Evolutionary conservation across 1,284 basidiomycete genomes (phyloP), one percentile per base, ranked within the genome.

Genomic region (Boletus mariae): DNA sequence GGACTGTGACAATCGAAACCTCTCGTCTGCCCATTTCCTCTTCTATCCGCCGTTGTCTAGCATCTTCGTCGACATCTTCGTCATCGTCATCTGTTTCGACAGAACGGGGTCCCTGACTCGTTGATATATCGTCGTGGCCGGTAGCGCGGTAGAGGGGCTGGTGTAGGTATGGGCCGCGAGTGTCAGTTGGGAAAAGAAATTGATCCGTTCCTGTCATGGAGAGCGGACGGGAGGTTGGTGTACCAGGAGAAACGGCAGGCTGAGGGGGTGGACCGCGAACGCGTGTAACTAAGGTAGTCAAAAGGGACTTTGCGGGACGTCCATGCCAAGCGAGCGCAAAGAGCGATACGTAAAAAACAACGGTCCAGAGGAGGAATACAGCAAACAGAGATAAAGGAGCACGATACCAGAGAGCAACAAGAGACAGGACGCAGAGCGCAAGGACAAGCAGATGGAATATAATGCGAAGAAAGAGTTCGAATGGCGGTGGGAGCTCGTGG

Each of bases 1-100:
- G 88, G 35, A 90, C 82, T 13, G 88, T 90, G 57, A 91, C 80
- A 62, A 90, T 88, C 25, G 85, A 87, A 29, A 91, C 86, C 58
- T 90, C 86, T 51, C 87, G 78, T 61, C 87, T 76, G 38, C 76
- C 81, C 78, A 91, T 87, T 68, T 90, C 88, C 53, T 86, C 83
- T 66, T 90, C 88, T 41, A 90, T 89, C 59, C 81, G 75, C 54
- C 80, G 76, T 65, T 90, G 87, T 53, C 83, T 75, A 23, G 81
- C 78, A 52, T 85, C 81, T 57, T 90, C 87, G 59, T 90, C 87
- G 47, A 84, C 74, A 45, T 87, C 84, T 26, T 86, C 84, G 26
- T 86, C 82, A n/a, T 84, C 77, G 10, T 75, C 75, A 52, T 81
- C 80, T n/a, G 77, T 75, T 25, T 80, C 79, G 37, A 72, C 67